These are phyloP conservation scores for Suillus paluster DNA, from an alignment of 768 basidiomycete species.

Conservation along the genomic window DNA sequence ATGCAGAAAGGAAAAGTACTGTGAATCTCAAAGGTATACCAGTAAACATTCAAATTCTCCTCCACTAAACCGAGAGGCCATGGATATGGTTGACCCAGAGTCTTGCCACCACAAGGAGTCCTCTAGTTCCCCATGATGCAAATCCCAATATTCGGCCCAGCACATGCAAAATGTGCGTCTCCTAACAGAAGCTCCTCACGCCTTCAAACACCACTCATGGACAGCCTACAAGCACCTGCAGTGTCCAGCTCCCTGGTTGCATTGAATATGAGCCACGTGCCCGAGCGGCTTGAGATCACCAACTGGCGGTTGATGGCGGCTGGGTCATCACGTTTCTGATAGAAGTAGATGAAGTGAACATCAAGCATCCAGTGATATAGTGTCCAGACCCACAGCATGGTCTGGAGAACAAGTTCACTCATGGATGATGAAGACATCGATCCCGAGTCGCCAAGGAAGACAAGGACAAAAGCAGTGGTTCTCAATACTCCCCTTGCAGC, in stretches of 20 bases:
- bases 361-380: not conserved
- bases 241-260: constrained; percentile 84
- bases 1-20: not conserved
- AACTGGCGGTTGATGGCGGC: constrained; percentile 72
- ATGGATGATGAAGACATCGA: no score
- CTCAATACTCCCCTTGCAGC: not conserved
- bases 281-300: constrained; percentile 78
- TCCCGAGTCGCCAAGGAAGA: no score
- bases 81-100: no score
- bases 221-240: constrained; percentile 52
- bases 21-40: not conserved
- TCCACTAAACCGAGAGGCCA: not conserved
- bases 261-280: constrained; percentile 80
- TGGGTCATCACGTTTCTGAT: constrained; percentile 63
- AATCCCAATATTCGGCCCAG: not conserved
- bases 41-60: not conserved
- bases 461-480: no score
- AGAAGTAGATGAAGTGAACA: constrained; percentile 40
- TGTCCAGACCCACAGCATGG: not conserved
- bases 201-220: constrained; percentile 41
- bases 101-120: no score
- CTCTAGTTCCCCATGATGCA: not conserved
- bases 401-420: not conserved
- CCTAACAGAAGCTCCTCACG: constrained; percentile 33
- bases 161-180: constrained; percentile 8